Conservation (phyloP, 1,284 basidiomycete species). For the Moesziomyces globuligerus region DNA sequence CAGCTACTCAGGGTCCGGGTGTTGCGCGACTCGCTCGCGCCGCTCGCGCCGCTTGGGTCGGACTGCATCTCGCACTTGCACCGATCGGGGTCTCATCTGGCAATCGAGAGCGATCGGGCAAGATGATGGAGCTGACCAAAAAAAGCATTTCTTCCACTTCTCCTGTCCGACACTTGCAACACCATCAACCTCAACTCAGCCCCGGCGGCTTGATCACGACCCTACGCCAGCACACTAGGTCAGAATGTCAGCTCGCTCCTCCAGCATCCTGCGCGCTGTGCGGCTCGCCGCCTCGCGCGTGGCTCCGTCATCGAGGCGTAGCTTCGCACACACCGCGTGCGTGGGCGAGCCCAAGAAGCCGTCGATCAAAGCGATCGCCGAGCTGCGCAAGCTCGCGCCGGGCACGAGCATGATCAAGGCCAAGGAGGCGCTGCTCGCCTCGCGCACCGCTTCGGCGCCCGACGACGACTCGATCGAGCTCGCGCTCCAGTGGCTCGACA, state of each 20-base stretch:
- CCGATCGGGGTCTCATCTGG: too few species aligned
- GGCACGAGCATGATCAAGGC: conserved; percentile 85
- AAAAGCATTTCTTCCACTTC: neutral
- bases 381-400: conserved; percentile 80
- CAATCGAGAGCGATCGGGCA: too few species aligned
- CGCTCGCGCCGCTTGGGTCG: too few species aligned
- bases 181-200: neutral
- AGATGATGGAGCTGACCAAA: neutral
- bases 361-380: conserved; percentile 80
- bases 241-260: too few species aligned
- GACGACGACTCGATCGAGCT: conserved; percentile 77
- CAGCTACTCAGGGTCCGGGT: neutral
- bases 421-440: conserved; percentile 81
- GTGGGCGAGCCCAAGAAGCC: conserved; percentile 51
- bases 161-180: too few species aligned
- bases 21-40: neutral
- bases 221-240: too few species aligned
- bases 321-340: conserved; percentile 10
- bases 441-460: conserved; percentile 55
- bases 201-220: too few species aligned
- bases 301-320: neutral
- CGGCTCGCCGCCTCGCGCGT: conserved; percentile 2
- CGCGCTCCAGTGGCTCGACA: conserved; percentile 83
- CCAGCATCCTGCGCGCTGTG: conserved; percentile 6
- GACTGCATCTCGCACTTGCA: too few species aligned